phyloP scores from a whole-genome alignment of 164 flowering plant genomes.

The Magnolia officinalis region DNA sequence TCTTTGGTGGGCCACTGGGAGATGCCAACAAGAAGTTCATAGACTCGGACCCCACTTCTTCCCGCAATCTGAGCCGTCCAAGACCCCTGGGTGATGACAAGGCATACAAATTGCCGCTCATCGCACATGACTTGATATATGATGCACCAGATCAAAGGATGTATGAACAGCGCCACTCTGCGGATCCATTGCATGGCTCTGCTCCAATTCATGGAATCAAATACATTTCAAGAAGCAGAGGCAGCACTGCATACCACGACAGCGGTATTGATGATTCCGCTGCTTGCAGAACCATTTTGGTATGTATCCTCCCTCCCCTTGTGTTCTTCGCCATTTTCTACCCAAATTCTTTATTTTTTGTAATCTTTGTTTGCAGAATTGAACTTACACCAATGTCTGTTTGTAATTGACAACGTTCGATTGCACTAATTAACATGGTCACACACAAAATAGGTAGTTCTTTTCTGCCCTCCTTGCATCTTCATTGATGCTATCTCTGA shows the following conservation, averaged over 20 bases:
- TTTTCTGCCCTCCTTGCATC: too few species aligned
- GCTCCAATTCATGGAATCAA: not conserved
- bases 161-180: not conserved
- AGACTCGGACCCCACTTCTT: not conserved
- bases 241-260: not conserved
- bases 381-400: not conserved
- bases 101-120: not conserved
- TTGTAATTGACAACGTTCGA: not conserved
- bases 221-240: constrained; percentile 3
- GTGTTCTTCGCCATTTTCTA: not conserved
- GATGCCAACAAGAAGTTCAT: not conserved
- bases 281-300: constrained; percentile 1
- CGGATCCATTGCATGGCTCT: not conserved
- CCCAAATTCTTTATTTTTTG: not conserved
- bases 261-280: not conserved
- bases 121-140: not conserved
- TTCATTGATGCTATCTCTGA: too few species aligned
- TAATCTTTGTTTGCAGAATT: not conserved
- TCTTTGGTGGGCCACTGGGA: not conserved
- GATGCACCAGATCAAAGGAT: not conserved
- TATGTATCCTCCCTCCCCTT: constrained; percentile 1
- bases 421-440: not conserved
- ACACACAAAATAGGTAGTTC: too few species aligned
- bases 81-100: not conserved
- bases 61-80: constrained; percentile 2